Conservation (phyloP, 441 rosid species). For the Isatis lusitanica region DNA sequence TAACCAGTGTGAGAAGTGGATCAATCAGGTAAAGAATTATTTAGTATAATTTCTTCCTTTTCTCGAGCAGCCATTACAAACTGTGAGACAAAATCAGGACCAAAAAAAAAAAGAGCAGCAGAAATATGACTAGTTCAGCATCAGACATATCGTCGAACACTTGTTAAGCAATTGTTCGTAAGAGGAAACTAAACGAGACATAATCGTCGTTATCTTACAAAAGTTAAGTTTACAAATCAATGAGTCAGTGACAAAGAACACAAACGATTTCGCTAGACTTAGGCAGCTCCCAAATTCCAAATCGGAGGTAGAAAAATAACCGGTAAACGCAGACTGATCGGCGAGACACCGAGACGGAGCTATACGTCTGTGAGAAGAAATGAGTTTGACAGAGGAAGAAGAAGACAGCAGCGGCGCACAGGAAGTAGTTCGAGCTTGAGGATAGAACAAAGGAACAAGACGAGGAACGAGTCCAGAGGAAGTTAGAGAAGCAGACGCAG, state of each 20-base stretch:
- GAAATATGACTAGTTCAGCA: neutral
- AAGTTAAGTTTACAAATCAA: neutral
- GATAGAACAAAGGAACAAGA: constrained; percentile 25
- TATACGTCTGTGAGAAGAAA: constrained; percentile 31
- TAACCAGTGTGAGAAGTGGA: neutral
- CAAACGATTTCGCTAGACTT: neutral
- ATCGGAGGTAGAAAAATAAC: constrained; percentile 37
- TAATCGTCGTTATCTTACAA: neutral
- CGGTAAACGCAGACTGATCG: constrained; percentile 40
- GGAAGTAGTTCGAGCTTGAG: constrained; percentile 6
- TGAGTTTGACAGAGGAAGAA: constrained; percentile 9
- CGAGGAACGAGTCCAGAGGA: constrained; percentile 31
- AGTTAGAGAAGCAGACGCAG: constrained; percentile 28
- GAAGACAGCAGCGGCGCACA: constrained; percentile 13
- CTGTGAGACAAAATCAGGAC: neutral
- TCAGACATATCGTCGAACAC: constrained; percentile 31
- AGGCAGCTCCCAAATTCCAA: neutral
- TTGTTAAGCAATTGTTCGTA: neutral
- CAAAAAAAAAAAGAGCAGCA: neutral
- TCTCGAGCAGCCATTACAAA: neutral
- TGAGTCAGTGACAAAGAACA: neutral
- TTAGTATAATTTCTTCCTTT: neutral
- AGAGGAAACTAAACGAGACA: neutral
- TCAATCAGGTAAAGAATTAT: neutral
- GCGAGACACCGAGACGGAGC: constrained; percentile 42